phyloP scores from a whole-genome alignment of 345 rosid genomes.

The Rhodamnia argentea region DNA sequence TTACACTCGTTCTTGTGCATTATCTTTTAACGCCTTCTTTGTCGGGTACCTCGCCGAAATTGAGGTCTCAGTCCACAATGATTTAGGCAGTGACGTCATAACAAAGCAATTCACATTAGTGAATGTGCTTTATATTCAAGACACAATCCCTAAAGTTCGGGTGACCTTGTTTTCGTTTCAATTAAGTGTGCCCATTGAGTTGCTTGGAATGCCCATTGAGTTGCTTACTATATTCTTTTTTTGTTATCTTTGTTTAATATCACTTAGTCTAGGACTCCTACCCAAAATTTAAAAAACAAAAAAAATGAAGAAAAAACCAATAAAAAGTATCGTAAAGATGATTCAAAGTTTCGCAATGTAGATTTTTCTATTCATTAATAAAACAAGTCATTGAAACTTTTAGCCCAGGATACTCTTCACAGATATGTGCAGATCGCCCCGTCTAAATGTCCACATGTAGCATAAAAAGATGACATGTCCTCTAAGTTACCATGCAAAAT shows the following conservation, averaged over 20 bases:
- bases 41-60: not conserved
- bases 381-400: not conserved
- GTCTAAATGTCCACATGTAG: accelerated
- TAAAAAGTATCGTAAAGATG: not conserved
- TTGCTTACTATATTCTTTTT: no score
- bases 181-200: no score
- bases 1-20: not conserved
- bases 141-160: not conserved
- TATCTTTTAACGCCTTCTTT: not conserved
- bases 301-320: no score
- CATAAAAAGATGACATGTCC: not conserved
- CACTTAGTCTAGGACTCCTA: not conserved
- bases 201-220: no score
- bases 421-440: not conserved
- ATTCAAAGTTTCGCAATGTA: not conserved
- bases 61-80: not conserved
- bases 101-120: not conserved
- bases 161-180: no score
- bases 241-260: not conserved
- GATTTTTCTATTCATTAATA: not conserved
- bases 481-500: not conserved
- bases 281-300: no score
- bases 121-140: not conserved
- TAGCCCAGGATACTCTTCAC: not conserved
- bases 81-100: not conserved